Base-by-base conservation (phyloP, 2,329 filamentous ascomycete genomes). In the Calonectria ilicicola region DNA sequence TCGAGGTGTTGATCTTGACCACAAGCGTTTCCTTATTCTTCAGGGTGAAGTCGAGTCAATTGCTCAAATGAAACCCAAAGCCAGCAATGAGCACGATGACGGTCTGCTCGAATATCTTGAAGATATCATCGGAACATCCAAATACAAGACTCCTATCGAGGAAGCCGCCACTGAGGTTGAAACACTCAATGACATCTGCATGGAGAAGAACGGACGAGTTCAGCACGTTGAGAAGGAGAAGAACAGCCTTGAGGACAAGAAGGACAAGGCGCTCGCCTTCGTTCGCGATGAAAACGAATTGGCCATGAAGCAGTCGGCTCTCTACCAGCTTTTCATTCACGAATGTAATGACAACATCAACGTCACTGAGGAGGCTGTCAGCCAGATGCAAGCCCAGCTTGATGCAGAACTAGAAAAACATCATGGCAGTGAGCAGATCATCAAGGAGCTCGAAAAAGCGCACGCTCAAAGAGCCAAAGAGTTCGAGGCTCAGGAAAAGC, bases 11-110 rank as follows among this genome's bases (percentile, higher is more conserved):
- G 97, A 99, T 85, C 89, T 99, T 26, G 97, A 99, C 80, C 97
- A 99, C 86, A 99, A 99, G 86, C 94, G 97, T 72, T 99, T 99
- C 85, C 86, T 99, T 67, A 99, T 99, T 81, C 87, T 99, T 14
- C 97, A 99, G 84, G 97, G 97, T 81, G 97, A 99, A 83, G 97
- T 99, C 72, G 97, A 99, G 83, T 98, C 96, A 0, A 99, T 99
- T 81, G 96, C 97, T 8, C 97, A 98, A 84, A 99, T 99, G 97
- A 99, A 99, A 85, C 90, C 97, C 21, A 99, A 99, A 84, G 97
- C 97, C 5, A 93, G 90, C 49, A 96, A 95, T 78, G 97, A 99
- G 83, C 96, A 98, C 81, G 97, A 99, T 73, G 97, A 99, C 80
- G 97, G 97, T 15, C 90, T 99, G 4, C 89, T 99, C 21, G 97